Conservation (phyloP, 2,329 filamentous ascomycete species). For the Orbilia brochopaga region DNA sequence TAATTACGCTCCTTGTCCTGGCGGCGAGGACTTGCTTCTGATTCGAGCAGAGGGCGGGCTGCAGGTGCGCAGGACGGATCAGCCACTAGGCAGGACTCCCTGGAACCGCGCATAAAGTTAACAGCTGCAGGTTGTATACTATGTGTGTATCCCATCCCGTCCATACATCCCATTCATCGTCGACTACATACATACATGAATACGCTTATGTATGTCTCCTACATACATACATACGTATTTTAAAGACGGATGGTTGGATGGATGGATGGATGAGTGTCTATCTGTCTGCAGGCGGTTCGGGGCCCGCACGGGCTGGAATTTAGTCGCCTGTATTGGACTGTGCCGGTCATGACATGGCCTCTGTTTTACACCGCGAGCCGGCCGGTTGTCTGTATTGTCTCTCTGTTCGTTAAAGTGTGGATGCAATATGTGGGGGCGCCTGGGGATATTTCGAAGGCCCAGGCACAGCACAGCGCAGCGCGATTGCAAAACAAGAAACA, state of each 20-base stretch:
- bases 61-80: conserved; percentile 22
- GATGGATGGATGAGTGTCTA: not conserved
- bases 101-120: conserved; percentile 33
- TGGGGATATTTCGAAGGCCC: too few species aligned
- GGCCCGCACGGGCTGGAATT: not conserved
- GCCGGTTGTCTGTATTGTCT: too few species aligned
- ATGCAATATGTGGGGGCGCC: too few species aligned
- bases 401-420: too few species aligned
- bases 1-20: conserved; percentile 24
- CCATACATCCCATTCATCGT: not conserved
- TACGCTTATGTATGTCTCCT: too few species aligned
- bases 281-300: not conserved
- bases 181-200: not conserved
- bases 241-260: not conserved
- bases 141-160: not conserved
- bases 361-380: too few species aligned
- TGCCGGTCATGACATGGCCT: too few species aligned
- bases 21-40: conserved; percentile 31
- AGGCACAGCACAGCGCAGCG: too few species aligned
- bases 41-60: conserved; percentile 9
- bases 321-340: too few species aligned
- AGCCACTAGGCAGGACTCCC: conserved; percentile 50
- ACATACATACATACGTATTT: not conserved
- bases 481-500: too few species aligned
- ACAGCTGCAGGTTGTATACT: conserved; percentile 16